Evolutionary conservation across 768 basidiomycete species (phyloP).

Genomic region (Lentinula sp.): DNA sequence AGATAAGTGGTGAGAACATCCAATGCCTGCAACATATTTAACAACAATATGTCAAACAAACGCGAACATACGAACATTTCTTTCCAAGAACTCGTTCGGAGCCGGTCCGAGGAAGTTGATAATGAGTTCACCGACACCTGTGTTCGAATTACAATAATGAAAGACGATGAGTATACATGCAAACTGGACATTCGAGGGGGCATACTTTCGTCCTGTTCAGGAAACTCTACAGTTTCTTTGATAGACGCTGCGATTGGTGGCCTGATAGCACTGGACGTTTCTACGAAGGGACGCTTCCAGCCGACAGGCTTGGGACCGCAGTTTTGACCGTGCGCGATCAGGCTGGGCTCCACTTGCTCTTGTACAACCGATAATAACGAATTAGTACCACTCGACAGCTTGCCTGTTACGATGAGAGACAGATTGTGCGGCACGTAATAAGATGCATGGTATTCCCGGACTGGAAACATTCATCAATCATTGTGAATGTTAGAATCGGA

Average conservation of each 20-base stretch:
- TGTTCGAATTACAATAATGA: neutral
- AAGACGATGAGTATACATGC: neutral
- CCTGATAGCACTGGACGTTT: constrained; percentile 70
- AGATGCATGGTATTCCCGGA: constrained; percentile 80
- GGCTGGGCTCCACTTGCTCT: constrained; percentile 73
- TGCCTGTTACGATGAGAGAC: constrained; percentile 83
- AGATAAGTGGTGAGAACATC: constrained; percentile 86
- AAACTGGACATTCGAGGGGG: neutral
- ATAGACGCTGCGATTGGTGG: constrained; percentile 43
- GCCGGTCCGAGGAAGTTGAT: constrained; percentile 78
- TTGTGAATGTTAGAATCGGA: constrained; percentile 1
- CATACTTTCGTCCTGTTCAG: constrained; percentile 89
- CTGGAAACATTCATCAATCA: constrained; percentile 32
- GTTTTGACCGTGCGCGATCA: constrained; percentile 70
- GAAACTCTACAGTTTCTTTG: constrained; percentile 79
- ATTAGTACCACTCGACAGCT: constrained; percentile 66
- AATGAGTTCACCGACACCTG: constrained; percentile 73
- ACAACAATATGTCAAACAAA: neutral
- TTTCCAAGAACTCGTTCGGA: constrained; percentile 62
- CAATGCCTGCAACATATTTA: constrained; percentile 48
- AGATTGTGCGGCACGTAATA: constrained; percentile 96
- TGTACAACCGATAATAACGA: constrained; percentile 81
- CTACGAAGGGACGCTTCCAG: constrained; percentile 94
- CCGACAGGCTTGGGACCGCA: constrained; percentile 63
- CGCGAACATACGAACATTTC: constrained; percentile 39